Conservation (phyloP, 345 rosid species). For the Angophora floribunda region DNA sequence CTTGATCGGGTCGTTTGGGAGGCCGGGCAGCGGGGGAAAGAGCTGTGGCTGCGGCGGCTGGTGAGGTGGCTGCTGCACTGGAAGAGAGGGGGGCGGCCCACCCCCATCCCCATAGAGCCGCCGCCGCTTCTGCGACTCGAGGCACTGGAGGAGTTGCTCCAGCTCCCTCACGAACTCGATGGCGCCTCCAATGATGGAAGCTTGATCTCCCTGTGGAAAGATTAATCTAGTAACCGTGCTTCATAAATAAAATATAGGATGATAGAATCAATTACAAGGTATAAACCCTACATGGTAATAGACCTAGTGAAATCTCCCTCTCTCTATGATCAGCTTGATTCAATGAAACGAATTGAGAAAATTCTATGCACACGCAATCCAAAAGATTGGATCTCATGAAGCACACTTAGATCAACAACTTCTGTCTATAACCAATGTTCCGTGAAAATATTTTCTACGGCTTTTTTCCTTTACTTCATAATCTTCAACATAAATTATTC, state of each 20-base stretch:
- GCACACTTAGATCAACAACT: neutral
- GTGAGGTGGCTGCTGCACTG: constrained; percentile 21
- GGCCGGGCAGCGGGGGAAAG: constrained; percentile 18
- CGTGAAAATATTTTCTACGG: neutral
- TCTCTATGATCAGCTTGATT: neutral
- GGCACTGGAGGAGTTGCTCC: constrained; percentile 83
- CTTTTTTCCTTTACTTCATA: neutral
- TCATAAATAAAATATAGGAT: neutral
- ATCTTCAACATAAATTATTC: neutral
- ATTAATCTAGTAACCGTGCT: neutral
- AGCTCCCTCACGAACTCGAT: constrained; percentile 91
- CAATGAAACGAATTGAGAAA: neutral
- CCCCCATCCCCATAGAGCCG: constrained; percentile 47
- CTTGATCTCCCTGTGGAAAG: constrained; percentile 76
- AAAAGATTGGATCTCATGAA: neutral
- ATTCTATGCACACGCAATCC: neutral
- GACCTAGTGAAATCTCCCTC: neutral
- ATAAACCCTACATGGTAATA: neutral
- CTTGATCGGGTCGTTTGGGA: constrained; percentile 22
- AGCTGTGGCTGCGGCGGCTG: constrained; percentile 9
- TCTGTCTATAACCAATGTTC: neutral
- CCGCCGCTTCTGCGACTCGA: constrained; percentile 84
- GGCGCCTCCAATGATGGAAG: constrained; percentile 96
- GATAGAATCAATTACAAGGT: neutral
- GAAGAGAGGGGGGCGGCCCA: constrained; percentile 13